These are phyloP conservation scores for Bipolaris sorokiniana DNA, from an alignment of 2,329 filamentous ascomycete genomes.

Conservation along the genomic window DNA sequence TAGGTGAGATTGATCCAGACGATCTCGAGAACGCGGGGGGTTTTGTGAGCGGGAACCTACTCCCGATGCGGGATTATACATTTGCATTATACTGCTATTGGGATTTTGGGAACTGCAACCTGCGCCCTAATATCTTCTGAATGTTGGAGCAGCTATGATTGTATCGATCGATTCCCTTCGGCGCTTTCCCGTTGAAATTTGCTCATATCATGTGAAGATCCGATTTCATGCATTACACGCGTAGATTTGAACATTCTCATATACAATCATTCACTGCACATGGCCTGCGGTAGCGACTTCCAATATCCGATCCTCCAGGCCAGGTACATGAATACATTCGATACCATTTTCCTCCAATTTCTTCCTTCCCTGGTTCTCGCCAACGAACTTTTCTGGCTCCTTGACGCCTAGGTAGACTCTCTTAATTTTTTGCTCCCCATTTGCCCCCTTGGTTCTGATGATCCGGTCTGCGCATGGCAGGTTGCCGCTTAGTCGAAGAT, in stretches of 20 bases:
- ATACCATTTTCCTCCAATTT: conserved; percentile 76
- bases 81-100: background rate
- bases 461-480: conserved; percentile 80
- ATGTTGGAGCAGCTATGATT: background rate
- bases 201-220: background rate
- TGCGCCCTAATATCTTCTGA: no score
- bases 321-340: conserved; percentile 72
- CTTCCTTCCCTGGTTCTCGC: conserved; percentile 74
- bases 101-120: background rate
- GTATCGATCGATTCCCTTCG: background rate
- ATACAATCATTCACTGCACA: conserved; percentile 31
- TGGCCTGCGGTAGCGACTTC: conserved; percentile 85
- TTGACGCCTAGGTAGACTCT: conserved; percentile 86
- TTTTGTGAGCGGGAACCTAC: conserved; percentile 1
- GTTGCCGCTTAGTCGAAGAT: conserved; percentile 74
- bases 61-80: background rate
- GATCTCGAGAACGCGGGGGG: conserved; percentile 13
- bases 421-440: conserved; percentile 65
- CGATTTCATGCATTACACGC: background rate
- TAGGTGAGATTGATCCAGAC: conserved; percentile 10
- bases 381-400: conserved; percentile 90
- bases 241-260: background rate
- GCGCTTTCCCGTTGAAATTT: background rate
- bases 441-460: conserved; percentile 54
- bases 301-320: conserved; percentile 81